Evolutionary conservation across 2,329 filamentous ascomycete genomes (phyloP).

Genomic region (Rhynchosporium agropyri): DNA sequence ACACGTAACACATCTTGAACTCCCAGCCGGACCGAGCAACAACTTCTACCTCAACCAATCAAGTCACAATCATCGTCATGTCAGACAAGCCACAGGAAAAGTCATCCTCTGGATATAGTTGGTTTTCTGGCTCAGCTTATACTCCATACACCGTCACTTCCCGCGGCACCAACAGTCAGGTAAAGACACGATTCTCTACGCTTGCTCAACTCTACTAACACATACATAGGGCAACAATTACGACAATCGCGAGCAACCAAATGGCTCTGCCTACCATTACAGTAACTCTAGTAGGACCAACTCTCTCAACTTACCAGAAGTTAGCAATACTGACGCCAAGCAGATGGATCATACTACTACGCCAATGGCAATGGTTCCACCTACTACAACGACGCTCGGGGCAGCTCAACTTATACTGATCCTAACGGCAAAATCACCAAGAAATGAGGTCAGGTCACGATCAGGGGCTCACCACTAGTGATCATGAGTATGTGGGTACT

Average conservation of each 20-base stretch:
- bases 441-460: conserved; percentile 27
- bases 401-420: conserved; percentile 62
- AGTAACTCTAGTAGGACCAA: conserved; percentile 57
- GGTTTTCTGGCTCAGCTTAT: conserved; percentile 28
- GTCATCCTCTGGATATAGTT: conserved; percentile 23
- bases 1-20: background rate
- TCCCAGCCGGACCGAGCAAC: background rate
- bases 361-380: conserved; percentile 68
- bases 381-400: conserved; percentile 66
- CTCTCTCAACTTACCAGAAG: background rate
- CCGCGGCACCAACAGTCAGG: conserved; percentile 64
- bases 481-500: no score
- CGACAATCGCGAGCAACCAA: conserved; percentile 63
- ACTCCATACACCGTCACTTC: conserved; percentile 45
- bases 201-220: conserved; percentile 1
- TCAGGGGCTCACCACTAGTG: no score
- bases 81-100: conserved; percentile 27
- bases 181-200: conserved; percentile 38
- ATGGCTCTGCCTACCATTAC: conserved; percentile 64
- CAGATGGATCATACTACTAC: conserved; percentile 73
- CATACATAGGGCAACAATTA: conserved; percentile 65
- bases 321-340: conserved; percentile 32
- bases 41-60: background rate
- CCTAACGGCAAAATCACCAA: conserved; percentile 48
- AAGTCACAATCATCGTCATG: conserved; percentile 26